A percentile compares a stretch with the other conserved stretches of the same genome.
phyloP scores from a whole-genome alignment of 192 early-diverging fungal genomes.

The Gaertneriomyces semiglobifer region DNA sequence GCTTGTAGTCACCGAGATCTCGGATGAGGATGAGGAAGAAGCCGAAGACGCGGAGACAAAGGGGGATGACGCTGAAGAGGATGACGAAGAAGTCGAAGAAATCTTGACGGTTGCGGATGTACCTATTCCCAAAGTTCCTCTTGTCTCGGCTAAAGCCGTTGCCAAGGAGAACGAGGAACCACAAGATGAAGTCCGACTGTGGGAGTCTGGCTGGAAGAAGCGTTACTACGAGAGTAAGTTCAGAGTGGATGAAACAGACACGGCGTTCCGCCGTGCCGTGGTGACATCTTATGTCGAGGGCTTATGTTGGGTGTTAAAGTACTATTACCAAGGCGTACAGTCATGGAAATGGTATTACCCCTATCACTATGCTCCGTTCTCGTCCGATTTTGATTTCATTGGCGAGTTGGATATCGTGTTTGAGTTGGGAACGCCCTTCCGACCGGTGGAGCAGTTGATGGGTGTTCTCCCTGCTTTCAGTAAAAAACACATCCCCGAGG shows the following conservation, averaged over 20 bases:
- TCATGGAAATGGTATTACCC: constrained; percentile 99
- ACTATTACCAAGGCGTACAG: constrained; percentile 93
- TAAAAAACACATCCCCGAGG: constrained; percentile 75
- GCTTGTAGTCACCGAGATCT: constrained; percentile 10
- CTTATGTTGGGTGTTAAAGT: constrained; percentile 96
- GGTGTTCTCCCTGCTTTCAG: constrained; percentile 89
- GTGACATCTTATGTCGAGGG: constrained; percentile 82
- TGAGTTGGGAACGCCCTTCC: constrained; percentile 80
- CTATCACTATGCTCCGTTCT: constrained; percentile 94
- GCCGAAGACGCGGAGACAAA: constrained; percentile 37
- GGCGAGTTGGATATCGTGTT: constrained; percentile 63
- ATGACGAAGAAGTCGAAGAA: constrained; percentile 35
- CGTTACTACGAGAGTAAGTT: constrained; percentile 78
- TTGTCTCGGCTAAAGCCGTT: constrained; percentile 15
- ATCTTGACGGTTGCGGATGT: constrained; percentile 39
- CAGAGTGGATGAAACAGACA: constrained; percentile 52
- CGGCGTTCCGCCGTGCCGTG: constrained; percentile 50
- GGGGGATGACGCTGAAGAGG: constrained; percentile 48
- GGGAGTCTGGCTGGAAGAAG: constrained; percentile 74
- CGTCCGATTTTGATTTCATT: constrained; percentile 70
- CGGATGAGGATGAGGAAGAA: constrained; percentile 36
- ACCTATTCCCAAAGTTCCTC: constrained; percentile 25
- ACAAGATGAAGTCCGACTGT: constrained; percentile 64
- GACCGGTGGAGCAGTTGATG: constrained; percentile 98
- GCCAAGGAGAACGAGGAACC: constrained; percentile 50